A percentile compares a stretch with the other conserved stretches of the same genome.
phyloP scores from a whole-genome alignment of 345 rosid species.

The Mangifera indica region DNA sequence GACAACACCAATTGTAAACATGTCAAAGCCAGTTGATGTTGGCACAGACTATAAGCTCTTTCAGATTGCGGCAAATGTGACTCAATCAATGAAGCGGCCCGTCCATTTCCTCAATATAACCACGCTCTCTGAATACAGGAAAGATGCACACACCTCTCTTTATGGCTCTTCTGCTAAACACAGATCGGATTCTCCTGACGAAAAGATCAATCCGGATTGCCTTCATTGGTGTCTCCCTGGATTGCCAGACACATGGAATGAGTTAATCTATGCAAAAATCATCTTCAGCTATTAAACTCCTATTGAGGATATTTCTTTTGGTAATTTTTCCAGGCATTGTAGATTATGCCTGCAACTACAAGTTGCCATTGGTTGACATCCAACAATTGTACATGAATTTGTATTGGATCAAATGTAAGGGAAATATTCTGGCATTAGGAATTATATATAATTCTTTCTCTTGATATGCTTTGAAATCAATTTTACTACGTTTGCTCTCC shows the following conservation, averaged over 20 bases:
- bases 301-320: background rate
- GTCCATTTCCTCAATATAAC: constrained; percentile 64
- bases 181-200: constrained; percentile 44
- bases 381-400: no score
- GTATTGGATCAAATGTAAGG: no score
- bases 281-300: constrained; percentile 24
- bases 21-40: constrained; percentile 36
- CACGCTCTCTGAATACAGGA: constrained; percentile 69
- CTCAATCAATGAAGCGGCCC: constrained; percentile 38
- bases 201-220: constrained; percentile 73
- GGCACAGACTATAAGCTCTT: constrained; percentile 62
- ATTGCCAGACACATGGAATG: constrained; percentile 91
- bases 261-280: constrained; percentile 64
- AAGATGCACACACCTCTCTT: constrained; percentile 75
- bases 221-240: constrained; percentile 97
- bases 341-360: no score
- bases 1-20: constrained; percentile 50
- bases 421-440: no score
- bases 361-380: no score
- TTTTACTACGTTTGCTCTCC: no score
- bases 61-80: constrained; percentile 43
- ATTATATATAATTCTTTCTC: no score
- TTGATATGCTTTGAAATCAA: no score
- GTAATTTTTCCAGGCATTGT: background rate
- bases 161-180: constrained; percentile 38